Base-by-base conservation (phyloP, 108 stramenopile species). In the Bacterosira constricta region DNA sequence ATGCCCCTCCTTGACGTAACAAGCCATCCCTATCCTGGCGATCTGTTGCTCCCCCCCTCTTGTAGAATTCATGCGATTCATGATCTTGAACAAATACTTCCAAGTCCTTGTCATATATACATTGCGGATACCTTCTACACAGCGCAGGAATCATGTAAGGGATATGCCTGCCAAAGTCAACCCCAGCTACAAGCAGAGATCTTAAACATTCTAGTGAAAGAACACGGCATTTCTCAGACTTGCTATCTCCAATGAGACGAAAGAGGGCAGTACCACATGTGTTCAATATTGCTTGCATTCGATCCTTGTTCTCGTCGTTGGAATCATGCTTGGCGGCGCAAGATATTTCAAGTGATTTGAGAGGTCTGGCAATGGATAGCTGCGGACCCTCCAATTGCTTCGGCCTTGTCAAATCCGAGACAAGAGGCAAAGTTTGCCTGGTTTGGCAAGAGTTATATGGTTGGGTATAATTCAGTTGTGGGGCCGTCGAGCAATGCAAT, bases 11-110 rank as follows among this genome's bases (percentile, higher is more conserved):
- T 59, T 55, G 51, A 34, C 29, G 63, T 4, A 81, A 29, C 11
- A 83, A 30, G 21, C 63, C 36, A 49, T 61, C 56, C 64, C 63
- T 66, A 54, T 89, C 86, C 51, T 86, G 86, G 11, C 86, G 61
- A 63, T 61, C 66, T 0, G 53, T 49, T 17, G 88, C 88, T 41
- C 77, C 83, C 15, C 88, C 88, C 56, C 88, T 49, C 35, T 74
- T 80, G 80, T 78, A 83, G 46, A 63, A 83, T 2, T 85, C 85
- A 41, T 87, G 86, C 18, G 15, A 64, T 18, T 73, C 54, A 13
- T 39, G 15, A 35, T 87, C 81, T 58, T 77, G 77, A 32, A 89
- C 82, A 63, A 89, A 89, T 8, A 89, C 76, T 36, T 85, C 59
- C 80, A 80, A 58, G 7, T 82, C 80, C 36, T 76, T 75, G 71